Percentiles rank a stretch among this genome's conserved stretches.
Evolutionary conservation across 768 basidiomycete genomes (phyloP).

Genomic region (Pleurotus djamor): DNA sequence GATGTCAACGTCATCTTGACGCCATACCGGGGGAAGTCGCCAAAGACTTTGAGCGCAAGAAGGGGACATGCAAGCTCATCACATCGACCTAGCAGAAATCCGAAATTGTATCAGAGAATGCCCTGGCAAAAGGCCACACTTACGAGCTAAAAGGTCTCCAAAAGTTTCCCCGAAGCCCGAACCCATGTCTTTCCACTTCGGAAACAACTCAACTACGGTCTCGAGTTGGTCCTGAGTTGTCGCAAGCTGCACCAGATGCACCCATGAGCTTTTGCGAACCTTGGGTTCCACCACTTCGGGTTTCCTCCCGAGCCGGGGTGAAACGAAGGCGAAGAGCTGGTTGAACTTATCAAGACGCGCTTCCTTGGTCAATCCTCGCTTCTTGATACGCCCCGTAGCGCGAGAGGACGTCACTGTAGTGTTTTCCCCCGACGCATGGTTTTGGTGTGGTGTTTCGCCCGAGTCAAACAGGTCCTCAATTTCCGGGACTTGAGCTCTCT

Average conservation of each 20-base stretch:
- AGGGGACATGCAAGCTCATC: slow-evolving; percentile 51
- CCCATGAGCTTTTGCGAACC: slow-evolving; percentile 47
- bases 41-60: slow-evolving; percentile 60
- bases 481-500: slow-evolving; percentile 3
- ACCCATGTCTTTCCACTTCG: slow-evolving; percentile 46
- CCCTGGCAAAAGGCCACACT: slow-evolving; percentile 20
- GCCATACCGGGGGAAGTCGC: slow-evolving; percentile 61
- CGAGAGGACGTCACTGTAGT: neutral
- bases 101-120: neutral
- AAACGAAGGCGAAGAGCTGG: slow-evolving; percentile 29
- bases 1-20: slow-evolving; percentile 47
- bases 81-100: slow-evolving; percentile 49
- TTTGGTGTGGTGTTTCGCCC: neutral
- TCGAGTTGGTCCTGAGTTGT: slow-evolving; percentile 47
- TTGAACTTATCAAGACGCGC: slow-evolving; percentile 30
- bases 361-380: slow-evolving; percentile 24
- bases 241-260: slow-evolving; percentile 49
- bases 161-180: slow-evolving; percentile 34
- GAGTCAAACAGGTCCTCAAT: slow-evolving; percentile 5
- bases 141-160: slow-evolving; percentile 53
- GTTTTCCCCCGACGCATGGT: neutral
- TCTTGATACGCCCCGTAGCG: slow-evolving; percentile 8
- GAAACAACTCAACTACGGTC: slow-evolving; percentile 41
- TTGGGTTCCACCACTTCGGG: slow-evolving; percentile 28
- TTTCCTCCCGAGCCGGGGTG: slow-evolving; percentile 34